Percentiles rank a stretch among this genome's conserved stretches.
Conservation (phyloP, 305 asterid species). For the Fraxinus angustifolia region DNA sequence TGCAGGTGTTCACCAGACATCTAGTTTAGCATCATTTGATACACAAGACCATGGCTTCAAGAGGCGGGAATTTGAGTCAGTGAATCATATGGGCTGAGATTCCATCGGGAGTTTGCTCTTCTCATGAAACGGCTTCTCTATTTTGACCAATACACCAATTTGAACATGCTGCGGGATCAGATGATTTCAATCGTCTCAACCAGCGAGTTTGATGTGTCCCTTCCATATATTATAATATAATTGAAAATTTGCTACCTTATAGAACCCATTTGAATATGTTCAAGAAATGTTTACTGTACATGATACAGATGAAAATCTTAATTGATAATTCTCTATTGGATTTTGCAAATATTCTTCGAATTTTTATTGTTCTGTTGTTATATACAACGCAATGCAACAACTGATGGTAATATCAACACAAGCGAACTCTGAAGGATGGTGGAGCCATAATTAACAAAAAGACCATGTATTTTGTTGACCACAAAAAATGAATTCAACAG, state of each 20-base stretch:
- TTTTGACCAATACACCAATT: conserved; percentile 82
- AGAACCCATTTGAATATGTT: background rate
- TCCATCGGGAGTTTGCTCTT: conserved; percentile 96
- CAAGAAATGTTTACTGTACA: background rate
- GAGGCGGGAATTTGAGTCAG: conserved; percentile 39
- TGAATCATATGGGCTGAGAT: conserved; percentile 89
- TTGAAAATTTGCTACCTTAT: background rate
- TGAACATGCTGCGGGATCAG: conserved; percentile 92
- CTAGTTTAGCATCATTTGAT: background rate
- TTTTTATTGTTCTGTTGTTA: background rate
- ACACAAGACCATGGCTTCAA: background rate
- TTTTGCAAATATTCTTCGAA: background rate
- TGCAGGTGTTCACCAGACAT: background rate
- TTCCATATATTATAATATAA: background rate
- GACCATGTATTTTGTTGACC: too few relatives aligned
- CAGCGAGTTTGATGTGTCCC: background rate
- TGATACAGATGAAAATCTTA: background rate
- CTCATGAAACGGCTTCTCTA: conserved; percentile 90
- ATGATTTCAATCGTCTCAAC: conserved; percentile 65
- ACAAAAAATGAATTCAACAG: too few relatives aligned
- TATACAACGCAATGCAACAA: background rate
- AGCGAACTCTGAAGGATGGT: background rate
- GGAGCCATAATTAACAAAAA: too few relatives aligned
- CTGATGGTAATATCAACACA: background rate
- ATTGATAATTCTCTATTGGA: background rate